A percentile compares a stretch with the other conserved stretches of the same genome.
Conservation (phyloP, 129 eudicot species). For the Cynara cardunculus region DNA sequence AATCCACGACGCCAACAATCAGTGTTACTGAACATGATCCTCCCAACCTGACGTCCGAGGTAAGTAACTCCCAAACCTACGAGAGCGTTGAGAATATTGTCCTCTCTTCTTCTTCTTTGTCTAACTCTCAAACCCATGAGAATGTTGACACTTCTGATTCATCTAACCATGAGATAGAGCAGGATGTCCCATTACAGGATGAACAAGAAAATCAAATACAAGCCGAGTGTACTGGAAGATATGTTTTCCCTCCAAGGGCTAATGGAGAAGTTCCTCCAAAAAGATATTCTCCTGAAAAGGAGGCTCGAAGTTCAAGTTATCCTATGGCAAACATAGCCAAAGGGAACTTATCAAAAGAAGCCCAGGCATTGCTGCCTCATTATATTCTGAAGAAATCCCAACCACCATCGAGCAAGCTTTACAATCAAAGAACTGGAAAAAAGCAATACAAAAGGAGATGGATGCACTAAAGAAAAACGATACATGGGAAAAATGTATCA, state of each 20-base stretch:
- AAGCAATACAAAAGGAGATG: too few relatives aligned
- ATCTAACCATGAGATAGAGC: not conserved
- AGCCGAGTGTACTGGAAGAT: too few relatives aligned
- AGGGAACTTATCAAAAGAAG: too few relatives aligned
- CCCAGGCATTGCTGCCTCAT: not conserved
- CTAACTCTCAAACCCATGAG: not conserved
- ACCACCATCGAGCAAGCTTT: not conserved
- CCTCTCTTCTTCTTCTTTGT: not conserved
- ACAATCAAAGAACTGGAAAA: not conserved
- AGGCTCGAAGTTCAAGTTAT: too few relatives aligned
- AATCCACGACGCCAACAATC: not conserved
- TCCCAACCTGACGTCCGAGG: not conserved
- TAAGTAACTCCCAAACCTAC: not conserved
- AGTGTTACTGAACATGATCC: not conserved
- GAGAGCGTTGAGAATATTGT: not conserved
- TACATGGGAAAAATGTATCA: not conserved
- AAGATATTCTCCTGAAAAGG: too few relatives aligned
- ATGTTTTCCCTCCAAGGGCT: too few relatives aligned
- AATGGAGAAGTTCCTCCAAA: too few relatives aligned
- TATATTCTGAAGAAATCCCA: not conserved
- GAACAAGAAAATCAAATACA: not conserved
- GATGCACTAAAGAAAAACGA: too few relatives aligned
- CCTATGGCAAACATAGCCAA: too few relatives aligned
- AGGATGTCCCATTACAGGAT: not conserved
- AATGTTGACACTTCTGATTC: not conserved